Evolutionary conservation across 768 basidiomycete species (phyloP).

Genomic region (Calvatia gigantea): DNA sequence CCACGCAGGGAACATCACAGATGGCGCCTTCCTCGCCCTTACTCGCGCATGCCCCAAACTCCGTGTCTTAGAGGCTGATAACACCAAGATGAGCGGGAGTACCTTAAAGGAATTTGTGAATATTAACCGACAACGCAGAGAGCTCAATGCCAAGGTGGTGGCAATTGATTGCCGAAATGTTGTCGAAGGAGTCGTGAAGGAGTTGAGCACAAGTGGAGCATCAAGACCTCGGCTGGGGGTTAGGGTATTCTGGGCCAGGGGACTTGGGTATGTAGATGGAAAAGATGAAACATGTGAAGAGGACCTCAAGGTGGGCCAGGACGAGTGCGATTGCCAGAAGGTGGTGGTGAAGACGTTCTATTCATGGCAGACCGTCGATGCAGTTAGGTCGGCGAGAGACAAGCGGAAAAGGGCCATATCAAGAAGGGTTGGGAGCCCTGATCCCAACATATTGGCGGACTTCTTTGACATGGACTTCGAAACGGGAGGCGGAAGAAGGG

Average conservation of each 20-base stretch:
- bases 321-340: conserved; percentile 72
- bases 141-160: conserved; percentile 52
- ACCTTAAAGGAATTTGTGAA: conserved; percentile 69
- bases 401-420: conserved; percentile 54
- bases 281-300: conserved; percentile 56
- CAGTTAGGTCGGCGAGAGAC: conserved; percentile 63
- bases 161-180: conserved; percentile 77
- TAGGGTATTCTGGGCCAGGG: conserved; percentile 70
- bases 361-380: conserved; percentile 84
- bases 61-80: conserved; percentile 72
- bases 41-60: conserved; percentile 62
- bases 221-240: conserved; percentile 73
- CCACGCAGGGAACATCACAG: conserved; percentile 58
- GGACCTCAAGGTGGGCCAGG: conserved; percentile 64
- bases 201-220: conserved; percentile 36
- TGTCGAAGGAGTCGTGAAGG: conserved; percentile 58
- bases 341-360: conserved; percentile 84
- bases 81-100: conserved; percentile 62
- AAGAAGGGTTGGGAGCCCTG: conserved; percentile 40
- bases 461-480: conserved; percentile 30
- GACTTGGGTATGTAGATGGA: conserved; percentile 66
- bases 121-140: conserved; percentile 43
- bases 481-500: conserved; percentile 18
- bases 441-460: conserved; percentile 18
- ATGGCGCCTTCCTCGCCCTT: conserved; percentile 60